Percentiles rank a stretch among this genome's conserved stretches.
These are phyloP conservation scores for Hymenoscyphus fructigenus DNA, from an alignment of 2,329 filamentous ascomycete species.

Conservation along the genomic window DNA sequence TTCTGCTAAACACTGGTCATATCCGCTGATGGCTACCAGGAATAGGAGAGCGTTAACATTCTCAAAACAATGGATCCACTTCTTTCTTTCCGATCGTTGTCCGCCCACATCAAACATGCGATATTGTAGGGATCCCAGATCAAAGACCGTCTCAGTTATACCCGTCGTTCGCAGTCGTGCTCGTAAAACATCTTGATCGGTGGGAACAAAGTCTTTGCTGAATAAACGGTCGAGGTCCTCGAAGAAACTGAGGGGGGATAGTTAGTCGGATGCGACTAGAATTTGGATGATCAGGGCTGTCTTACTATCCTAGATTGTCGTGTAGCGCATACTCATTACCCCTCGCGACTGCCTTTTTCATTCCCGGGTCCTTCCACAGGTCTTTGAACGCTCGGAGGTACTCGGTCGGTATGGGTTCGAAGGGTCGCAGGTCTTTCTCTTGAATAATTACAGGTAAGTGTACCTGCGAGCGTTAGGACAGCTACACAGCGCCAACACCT, in stretches of 20 bases:
- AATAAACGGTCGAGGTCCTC: conserved; percentile 74
- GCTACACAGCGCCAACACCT: conserved; percentile 4
- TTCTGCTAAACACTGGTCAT: conserved; percentile 94
- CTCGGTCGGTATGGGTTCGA: conserved; percentile 75
- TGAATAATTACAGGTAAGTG: conserved; percentile 74
- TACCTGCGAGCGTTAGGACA: conserved; percentile 52
- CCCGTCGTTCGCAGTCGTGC: conserved; percentile 89
- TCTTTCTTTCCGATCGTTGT: conserved; percentile 73
- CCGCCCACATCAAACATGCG: conserved; percentile 84
- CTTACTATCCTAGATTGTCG: conserved; percentile 92
- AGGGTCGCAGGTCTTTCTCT: conserved; percentile 78
- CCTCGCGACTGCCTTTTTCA: conserved; percentile 84
- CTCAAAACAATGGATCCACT: conserved; percentile 78
- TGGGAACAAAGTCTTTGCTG: conserved; percentile 76
- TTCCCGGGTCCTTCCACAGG: conserved; percentile 80
- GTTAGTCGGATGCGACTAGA: conserved; percentile 17
- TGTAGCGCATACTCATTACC: conserved; percentile 96
- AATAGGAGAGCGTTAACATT: conserved; percentile 86
- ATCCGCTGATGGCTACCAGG: conserved; percentile 91
- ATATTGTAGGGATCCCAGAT: conserved; percentile 87
- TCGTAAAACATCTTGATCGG: conserved; percentile 91
- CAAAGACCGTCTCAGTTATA: conserved; percentile 93
- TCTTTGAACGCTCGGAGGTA: conserved; percentile 79
- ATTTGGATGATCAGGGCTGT: conserved; percentile 24
- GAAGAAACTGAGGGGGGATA: conserved; percentile 67